Conservation (phyloP, 495 filamentous ascomycete genomes). For the Cryomyces minteri region DNA sequence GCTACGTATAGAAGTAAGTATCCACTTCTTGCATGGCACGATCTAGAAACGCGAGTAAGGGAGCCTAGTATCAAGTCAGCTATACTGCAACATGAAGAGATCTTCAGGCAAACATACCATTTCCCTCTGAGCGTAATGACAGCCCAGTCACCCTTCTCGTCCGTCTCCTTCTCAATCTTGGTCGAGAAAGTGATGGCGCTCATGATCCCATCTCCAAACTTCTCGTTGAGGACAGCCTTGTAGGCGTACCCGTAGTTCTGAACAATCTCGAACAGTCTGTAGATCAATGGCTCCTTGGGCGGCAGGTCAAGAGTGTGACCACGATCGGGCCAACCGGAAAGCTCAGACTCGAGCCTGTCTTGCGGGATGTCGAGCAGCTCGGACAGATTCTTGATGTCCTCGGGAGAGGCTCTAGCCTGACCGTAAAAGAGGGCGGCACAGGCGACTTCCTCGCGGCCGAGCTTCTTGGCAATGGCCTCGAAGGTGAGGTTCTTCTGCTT, state of each 20-base stretch:
- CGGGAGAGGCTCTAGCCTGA: slow-evolving; percentile 59
- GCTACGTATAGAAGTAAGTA: no score
- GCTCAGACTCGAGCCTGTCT: slow-evolving; percentile 36
- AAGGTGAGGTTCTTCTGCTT: slow-evolving; percentile 58
- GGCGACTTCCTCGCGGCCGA: slow-evolving; percentile 79
- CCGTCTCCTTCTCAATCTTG: slow-evolving; percentile 90
- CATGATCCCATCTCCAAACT: slow-evolving; percentile 99
- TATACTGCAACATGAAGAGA: neutral
- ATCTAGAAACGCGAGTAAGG: slow-evolving; percentile 21
- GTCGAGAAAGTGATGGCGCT: slow-evolving; percentile 87
- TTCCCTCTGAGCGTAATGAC: slow-evolving; percentile 86
- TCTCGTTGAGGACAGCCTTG: slow-evolving; percentile 94
- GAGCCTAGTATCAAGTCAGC: slow-evolving; percentile 9
- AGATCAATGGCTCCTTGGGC: slow-evolving; percentile 83
- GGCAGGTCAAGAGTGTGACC: slow-evolving; percentile 83
- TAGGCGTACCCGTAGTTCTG: slow-evolving; percentile 97
- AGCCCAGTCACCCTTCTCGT: slow-evolving; percentile 72
- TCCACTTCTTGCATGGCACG: no score
- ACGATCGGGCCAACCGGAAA: slow-evolving; percentile 62
- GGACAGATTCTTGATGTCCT: slow-evolving; percentile 60
- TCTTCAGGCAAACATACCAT: slow-evolving; percentile 42
- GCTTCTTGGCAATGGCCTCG: slow-evolving; percentile 52
- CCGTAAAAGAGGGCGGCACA: slow-evolving; percentile 91
- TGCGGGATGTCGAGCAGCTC: slow-evolving; percentile 42
- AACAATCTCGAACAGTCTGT: slow-evolving; percentile 87